Conservation (phyloP, 176 grass and related monocot genomes). For the Eragrostis curvula region DNA sequence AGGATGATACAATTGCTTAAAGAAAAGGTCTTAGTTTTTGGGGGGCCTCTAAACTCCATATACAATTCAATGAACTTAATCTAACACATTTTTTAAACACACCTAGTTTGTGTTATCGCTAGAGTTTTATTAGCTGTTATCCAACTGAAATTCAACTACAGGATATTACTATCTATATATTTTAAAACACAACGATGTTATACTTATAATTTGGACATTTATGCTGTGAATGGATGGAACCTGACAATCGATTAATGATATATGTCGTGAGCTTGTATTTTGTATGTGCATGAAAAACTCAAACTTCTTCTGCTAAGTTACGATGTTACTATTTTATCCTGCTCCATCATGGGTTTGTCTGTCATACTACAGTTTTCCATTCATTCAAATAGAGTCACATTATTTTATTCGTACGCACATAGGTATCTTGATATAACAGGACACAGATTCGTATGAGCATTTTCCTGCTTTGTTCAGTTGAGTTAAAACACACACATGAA, state of each 20-base stretch:
- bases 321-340: not conserved
- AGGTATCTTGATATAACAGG: not conserved
- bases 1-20: not conserved
- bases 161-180: no score
- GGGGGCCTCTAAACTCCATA: not conserved
- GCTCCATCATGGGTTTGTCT: not conserved
- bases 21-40: not conserved
- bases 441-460: not conserved
- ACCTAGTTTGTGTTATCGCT: not conserved
- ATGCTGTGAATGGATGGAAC: not conserved
- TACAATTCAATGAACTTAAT: not conserved
- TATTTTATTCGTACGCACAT: not conserved
- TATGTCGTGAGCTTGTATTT: not conserved
- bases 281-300: not conserved
- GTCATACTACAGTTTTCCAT: not conserved
- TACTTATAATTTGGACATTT: not conserved
- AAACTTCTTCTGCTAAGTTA: not conserved
- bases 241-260: not conserved
- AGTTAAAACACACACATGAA: conserved; percentile 1
- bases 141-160: not conserved
- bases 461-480: not conserved
- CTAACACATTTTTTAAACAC: no score
- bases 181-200: not conserved
- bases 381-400: not conserved
- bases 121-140: not conserved